Percentiles rank a stretch among this genome's conserved stretches.
phyloP scores from a whole-genome alignment of 257 asterid genomes.

The Gynochthodes officinalis region DNA sequence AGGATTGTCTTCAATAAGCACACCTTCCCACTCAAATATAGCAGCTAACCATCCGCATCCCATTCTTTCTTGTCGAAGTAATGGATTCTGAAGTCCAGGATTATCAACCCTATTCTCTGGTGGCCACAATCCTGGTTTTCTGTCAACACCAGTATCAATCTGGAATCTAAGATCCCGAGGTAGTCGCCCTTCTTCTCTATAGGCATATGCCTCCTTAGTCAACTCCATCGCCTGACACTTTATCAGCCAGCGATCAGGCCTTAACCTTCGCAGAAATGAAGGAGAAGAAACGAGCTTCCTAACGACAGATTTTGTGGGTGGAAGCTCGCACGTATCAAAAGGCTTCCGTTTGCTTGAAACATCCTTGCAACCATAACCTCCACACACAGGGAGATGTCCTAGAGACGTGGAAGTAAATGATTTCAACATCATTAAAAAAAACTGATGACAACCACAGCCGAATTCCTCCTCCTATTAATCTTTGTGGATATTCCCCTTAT shows the following conservation, averaged over 20 bases:
- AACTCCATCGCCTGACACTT: constrained; percentile 75
- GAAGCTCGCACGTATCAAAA: constrained; percentile 31
- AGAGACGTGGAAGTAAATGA: constrained; percentile 72
- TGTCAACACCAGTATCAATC: constrained; percentile 50
- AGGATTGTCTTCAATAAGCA: constrained; percentile 74
- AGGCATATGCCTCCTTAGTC: constrained; percentile 57
- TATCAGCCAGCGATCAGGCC: constrained; percentile 21
- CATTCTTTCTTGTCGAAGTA: constrained; percentile 91
- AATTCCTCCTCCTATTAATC: background rate
- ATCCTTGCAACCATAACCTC: constrained; percentile 39
- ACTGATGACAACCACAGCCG: constrained; percentile 2
- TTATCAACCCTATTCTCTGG: constrained; percentile 82
- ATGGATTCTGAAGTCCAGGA: constrained; percentile 74
- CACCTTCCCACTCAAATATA: constrained; percentile 96
- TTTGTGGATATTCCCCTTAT: background rate
- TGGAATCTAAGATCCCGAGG: constrained; percentile 43
- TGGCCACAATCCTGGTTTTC: constrained; percentile 71
- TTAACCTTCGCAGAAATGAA: constrained; percentile 19
- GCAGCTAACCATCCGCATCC: constrained; percentile 97
- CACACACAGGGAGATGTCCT: constrained; percentile 49
- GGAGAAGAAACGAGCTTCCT: constrained; percentile 29
- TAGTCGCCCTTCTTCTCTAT: constrained; percentile 47
- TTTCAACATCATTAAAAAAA: constrained; percentile 53
- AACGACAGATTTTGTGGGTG: constrained; percentile 26
- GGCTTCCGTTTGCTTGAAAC: constrained; percentile 35